Percentiles rank a stretch among this genome's conserved stretches.
Conservation (phyloP, 225 moss, liverwort and hornwort genomes). For the Antitrichia curtipendula region DNA sequence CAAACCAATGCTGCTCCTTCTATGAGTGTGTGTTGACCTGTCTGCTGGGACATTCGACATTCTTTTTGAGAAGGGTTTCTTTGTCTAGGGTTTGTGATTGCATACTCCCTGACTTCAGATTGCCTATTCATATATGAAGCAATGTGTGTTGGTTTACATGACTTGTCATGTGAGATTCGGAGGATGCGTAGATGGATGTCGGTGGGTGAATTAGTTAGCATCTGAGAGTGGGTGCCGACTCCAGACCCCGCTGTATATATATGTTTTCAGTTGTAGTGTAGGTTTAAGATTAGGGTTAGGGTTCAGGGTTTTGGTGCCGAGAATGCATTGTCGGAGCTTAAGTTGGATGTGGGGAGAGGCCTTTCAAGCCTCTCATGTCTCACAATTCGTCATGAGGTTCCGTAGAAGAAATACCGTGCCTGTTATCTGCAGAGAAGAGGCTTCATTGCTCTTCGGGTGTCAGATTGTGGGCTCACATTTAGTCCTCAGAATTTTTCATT, state of each 20-base stretch:
- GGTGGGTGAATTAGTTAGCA: conserved; percentile 48
- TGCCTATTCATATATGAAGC: conserved; percentile 1
- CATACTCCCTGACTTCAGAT: background rate
- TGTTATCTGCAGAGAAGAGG: background rate
- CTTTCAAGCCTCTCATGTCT: conserved; percentile 15
- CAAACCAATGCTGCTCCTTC: conserved; percentile 18
- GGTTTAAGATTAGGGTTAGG: background rate
- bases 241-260: conserved; percentile 25
- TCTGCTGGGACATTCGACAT: conserved; percentile 5
- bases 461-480: background rate
- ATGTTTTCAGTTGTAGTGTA: no score
- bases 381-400: conserved; percentile 26
- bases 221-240: conserved; percentile 36
- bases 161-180: background rate
- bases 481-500: background rate
- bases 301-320: no score
- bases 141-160: background rate
- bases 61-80: background rate
- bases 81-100: background rate
- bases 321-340: background rate
- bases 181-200: conserved; percentile 1
- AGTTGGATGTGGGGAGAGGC: conserved; percentile 30
- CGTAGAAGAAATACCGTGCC: background rate
- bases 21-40: conserved; percentile 26
- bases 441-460: background rate